Percentiles rank a stretch among this genome's conserved stretches.
These are phyloP conservation scores for Suillus alpinus DNA, from an alignment of 768 basidiomycete genomes.

Conservation along the genomic window DNA sequence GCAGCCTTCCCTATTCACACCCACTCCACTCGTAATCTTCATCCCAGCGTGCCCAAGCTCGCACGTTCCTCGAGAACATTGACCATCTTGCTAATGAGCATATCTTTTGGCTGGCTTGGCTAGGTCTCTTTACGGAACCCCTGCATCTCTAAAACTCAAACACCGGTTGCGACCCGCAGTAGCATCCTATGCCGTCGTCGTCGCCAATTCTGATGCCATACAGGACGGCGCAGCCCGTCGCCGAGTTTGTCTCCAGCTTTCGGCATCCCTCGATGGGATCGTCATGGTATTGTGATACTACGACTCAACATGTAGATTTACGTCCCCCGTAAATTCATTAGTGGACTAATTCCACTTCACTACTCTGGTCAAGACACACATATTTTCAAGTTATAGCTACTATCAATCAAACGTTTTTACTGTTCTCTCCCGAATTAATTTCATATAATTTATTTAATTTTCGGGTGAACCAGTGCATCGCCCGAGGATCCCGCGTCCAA, in stretches of 20 bases:
- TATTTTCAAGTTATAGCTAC: neutral
- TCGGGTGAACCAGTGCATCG: neutral
- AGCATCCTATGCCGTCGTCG: neutral
- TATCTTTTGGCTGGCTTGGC: conserved; percentile 61
- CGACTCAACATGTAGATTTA: neutral
- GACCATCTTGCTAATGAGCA: conserved; percentile 57
- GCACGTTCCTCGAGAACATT: conserved; percentile 40
- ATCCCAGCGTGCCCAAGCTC: conserved; percentile 32
- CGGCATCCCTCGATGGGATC: neutral
- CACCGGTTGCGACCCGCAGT: neutral
- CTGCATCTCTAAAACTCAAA: conserved; percentile 38
- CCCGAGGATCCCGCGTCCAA: neutral
- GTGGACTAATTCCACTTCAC: neutral
- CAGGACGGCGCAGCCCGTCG: neutral
- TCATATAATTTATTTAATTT: neutral
- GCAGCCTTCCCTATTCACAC: conserved; percentile 7
- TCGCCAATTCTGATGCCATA: neutral
- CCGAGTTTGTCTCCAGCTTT: neutral
- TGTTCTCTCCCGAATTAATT: neutral
- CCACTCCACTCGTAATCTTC: conserved; percentile 26
- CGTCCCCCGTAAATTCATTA: neutral
- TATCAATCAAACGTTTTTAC: neutral
- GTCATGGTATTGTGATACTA: neutral
- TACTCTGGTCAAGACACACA: neutral
- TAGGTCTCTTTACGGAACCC: conserved; percentile 59